A percentile compares a stretch with the other conserved stretches of the same genome.
Evolutionary conservation across 2,329 filamentous ascomycete species (phyloP).

Genomic region (Beauveria sp.): DNA sequence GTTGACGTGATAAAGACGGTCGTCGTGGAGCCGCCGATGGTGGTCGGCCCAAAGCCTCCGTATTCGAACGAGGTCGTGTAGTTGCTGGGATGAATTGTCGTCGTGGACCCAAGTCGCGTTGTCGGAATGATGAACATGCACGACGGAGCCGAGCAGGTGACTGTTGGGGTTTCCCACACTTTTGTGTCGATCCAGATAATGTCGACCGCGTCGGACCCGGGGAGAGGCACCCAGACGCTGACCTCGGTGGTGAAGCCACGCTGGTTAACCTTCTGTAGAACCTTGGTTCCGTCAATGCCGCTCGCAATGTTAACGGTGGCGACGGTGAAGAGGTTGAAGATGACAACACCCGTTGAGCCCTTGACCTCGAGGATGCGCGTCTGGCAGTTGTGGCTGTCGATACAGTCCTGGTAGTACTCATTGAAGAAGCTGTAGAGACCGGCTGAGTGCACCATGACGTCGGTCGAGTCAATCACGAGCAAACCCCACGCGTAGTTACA

Average conservation of each 20-base stretch:
- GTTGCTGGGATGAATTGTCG: constrained; percentile 14
- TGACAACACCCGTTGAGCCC: constrained; percentile 11
- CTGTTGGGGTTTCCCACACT: constrained; percentile 11
- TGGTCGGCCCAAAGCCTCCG: constrained; percentile 5
- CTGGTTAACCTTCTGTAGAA: constrained; percentile 16
- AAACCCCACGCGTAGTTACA: constrained; percentile 41
- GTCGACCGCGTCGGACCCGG: constrained; percentile 16
- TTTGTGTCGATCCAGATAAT: constrained; percentile 17
- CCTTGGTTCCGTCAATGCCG: constrained; percentile 11
- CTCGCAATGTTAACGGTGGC: constrained; percentile 10
- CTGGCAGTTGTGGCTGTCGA: constrained; percentile 41
- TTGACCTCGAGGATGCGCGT: constrained; percentile 14
- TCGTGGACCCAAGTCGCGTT: constrained; percentile 9
- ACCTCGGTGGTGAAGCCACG: constrained; percentile 19
- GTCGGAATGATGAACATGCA: constrained; percentile 21
- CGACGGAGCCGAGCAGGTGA: constrained; percentile 10
- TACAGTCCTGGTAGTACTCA: constrained; percentile 45
- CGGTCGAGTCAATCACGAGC: constrained; percentile 39
- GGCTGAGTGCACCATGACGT: constrained; percentile 43
- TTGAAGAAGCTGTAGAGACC: constrained; percentile 55
- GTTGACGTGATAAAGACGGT: constrained; percentile 10
- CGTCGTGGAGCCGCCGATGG: neutral
- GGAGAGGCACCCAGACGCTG: constrained; percentile 20
- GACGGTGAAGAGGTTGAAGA: constrained; percentile 12
- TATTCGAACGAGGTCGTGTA: constrained; percentile 18